Evolutionary conservation across 305 asterid genomes (phyloP), one percentile per base, ranked within the genome.

Genomic region (Ilex paraguariensis): DNA sequence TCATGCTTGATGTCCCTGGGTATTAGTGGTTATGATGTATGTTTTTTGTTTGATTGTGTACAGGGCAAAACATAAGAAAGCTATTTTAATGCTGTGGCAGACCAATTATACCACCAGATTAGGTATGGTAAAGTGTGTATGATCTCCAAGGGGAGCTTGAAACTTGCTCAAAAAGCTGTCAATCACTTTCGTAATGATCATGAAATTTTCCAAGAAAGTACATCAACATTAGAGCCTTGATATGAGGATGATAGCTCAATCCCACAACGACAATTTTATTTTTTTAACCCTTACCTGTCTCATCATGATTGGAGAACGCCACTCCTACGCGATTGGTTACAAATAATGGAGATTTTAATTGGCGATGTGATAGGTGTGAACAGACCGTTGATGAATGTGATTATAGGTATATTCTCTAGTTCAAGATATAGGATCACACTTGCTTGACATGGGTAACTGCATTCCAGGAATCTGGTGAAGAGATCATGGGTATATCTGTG

Each of bases 391-490:
- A n/a, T n/a, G n/a, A n/a, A n/a, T n/a, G n/a, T n/a, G n/a, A n/a
- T n/a, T 84, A 82, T 54, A 77, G 97, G 77, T 91, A 91, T 65
- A 84, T 88, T 71, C 93, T 91, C 65, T 91, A 84, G 76, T 67
- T 91, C 73, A 88, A 86, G 77, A 91, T 91, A 72, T 91, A 87
- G 82, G 97, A 91, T 58, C 95, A 91, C 73, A 87, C 96, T 49
- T 95, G 96, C 74, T 60, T 78, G 64, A 80, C 93, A 49, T n/a
- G n/a, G n/a, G n/a, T n/a, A n/a, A n/a, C n/a, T n/a, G n/a, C n/a
- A n/a, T n/a, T n/a, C n/a, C n/a, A n/a, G n/a, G n/a, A n/a, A n/a
- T n/a, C n/a, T n/a, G n/a, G n/a, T n/a, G n/a, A n/a, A n/a, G n/a
- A n/a, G n/a, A n/a, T n/a, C n/a, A n/a, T n/a, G n/a, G n/a, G n/a